These are phyloP conservation scores for Pochonia chlamydosporia DNA, from an alignment of 2,329 filamentous ascomycete genomes.

Conservation along the genomic window DNA sequence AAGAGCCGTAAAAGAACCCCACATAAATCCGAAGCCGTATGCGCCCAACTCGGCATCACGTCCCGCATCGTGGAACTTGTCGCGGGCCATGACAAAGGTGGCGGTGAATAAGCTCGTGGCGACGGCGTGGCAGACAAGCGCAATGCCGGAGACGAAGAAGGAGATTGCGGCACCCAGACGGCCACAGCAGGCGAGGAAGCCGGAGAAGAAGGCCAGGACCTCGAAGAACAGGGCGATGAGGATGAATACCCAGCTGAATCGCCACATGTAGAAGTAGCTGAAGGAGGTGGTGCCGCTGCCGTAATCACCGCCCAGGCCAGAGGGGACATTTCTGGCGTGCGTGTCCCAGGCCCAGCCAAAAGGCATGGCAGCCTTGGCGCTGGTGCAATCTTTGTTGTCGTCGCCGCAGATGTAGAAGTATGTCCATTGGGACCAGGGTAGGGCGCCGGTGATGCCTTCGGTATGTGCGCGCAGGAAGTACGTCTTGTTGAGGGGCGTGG, in stretches of 20 bases:
- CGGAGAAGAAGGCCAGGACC: slow-evolving; percentile 58
- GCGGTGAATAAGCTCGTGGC: slow-evolving; percentile 71
- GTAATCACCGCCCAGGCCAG: slow-evolving; percentile 42
- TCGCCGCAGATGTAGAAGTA: slow-evolving; percentile 78
- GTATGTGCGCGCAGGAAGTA: slow-evolving; percentile 86
- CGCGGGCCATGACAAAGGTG: slow-evolving; percentile 62
- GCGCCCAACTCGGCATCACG: slow-evolving; percentile 55
- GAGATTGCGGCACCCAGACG: slow-evolving; percentile 65
- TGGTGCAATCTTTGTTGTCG: slow-evolving; percentile 59
- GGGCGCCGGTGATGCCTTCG: slow-evolving; percentile 62
- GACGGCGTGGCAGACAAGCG: slow-evolving; percentile 64
- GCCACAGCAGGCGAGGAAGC: slow-evolving; percentile 64
- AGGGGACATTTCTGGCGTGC: slow-evolving; percentile 37
- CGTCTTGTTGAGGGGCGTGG: slow-evolving; percentile 60
- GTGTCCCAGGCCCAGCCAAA: slow-evolving; percentile 65
- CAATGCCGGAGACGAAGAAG: slow-evolving; percentile 49
- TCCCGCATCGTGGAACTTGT: slow-evolving; percentile 53
- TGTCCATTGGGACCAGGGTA: slow-evolving; percentile 73
- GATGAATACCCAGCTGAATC: slow-evolving; percentile 91
- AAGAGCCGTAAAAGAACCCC: slow-evolving; percentile 63
- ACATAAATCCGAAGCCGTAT: slow-evolving; percentile 72
- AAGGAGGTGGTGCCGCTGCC: slow-evolving; percentile 48
- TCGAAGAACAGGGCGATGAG: slow-evolving; percentile 79
- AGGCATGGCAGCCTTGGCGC: slow-evolving; percentile 56
- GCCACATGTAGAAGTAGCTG: slow-evolving; percentile 75